Evolutionary conservation across 768 basidiomycete species (phyloP).

Genomic region (Trichaptum fuscoviolaceum): DNA sequence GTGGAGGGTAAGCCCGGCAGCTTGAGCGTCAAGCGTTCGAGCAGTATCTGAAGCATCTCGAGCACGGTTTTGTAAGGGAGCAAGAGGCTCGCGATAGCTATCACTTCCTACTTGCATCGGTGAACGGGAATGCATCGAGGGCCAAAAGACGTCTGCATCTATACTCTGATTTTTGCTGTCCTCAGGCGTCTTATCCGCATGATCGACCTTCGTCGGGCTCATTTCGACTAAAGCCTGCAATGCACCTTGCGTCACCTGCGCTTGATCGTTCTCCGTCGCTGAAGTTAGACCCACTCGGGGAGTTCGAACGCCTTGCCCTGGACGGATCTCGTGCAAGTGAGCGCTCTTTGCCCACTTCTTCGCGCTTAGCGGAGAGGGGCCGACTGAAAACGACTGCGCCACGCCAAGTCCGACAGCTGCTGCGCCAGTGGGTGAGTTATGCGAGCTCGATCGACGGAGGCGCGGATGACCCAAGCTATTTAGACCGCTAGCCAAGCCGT

Average conservation of each 20-base stretch:
- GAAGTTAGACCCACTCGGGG: slow-evolving; percentile 3
- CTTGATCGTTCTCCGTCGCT: slow-evolving; percentile 1
- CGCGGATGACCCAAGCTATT: slow-evolving; percentile 24
- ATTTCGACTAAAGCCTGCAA: not conserved
- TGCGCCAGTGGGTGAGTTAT: slow-evolving; percentile 20
- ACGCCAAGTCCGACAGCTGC: slow-evolving; percentile 21
- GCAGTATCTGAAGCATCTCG: not conserved
- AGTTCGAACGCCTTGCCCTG: slow-evolving; percentile 10
- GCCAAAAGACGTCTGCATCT: slow-evolving; percentile 3
- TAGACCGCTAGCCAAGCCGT: not conserved
- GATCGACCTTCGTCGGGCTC: not conserved
- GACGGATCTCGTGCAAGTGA: slow-evolving; percentile 60
- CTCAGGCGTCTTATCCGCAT: not conserved
- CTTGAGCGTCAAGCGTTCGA: not conserved
- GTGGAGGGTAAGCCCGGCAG: not conserved
- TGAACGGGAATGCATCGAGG: not conserved
- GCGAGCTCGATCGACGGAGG: slow-evolving; percentile 44
- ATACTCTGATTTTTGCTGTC: not conserved
- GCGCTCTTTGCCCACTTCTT: slow-evolving; percentile 60
- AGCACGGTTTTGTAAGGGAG: not conserved
- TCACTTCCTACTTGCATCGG: not conserved
- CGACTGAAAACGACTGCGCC: slow-evolving; percentile 11
- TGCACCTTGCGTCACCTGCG: not conserved
- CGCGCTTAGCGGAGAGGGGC: slow-evolving; percentile 38
- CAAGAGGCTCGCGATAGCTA: not conserved